These are phyloP conservation scores for Rhizophagus sp. DNA, from an alignment of 192 early-diverging fungal genomes.

Conservation along the genomic window DNA sequence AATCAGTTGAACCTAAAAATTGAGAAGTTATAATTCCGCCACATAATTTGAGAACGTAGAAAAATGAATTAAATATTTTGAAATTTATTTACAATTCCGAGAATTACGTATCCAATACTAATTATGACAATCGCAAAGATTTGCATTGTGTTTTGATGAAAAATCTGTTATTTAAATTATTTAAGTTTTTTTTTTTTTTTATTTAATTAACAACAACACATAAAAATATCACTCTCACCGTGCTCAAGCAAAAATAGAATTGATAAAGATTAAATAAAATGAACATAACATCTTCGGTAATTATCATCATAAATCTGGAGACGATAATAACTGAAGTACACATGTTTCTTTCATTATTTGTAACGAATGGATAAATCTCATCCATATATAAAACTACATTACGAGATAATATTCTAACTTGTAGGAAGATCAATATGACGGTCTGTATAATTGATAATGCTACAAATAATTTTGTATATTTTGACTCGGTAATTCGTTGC, in stretches of 20 bases:
- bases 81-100: neutral
- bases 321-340: neutral
- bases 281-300: neutral
- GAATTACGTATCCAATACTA: neutral
- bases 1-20: neutral
- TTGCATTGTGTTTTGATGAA: neutral
- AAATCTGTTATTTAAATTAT: neutral
- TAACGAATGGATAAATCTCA: neutral
- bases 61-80: neutral
- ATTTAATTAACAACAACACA: no score
- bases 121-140: neutral
- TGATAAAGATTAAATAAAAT: neutral
- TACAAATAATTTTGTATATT: neutral
- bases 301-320: neutral
- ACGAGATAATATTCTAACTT: neutral
- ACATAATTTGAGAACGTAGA: no score
- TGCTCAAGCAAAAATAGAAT: neutral
- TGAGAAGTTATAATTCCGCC: neutral
- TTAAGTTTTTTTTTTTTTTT: no score
- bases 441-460: neutral
- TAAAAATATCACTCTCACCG: neutral
- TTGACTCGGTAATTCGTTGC: neutral
- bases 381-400: neutral
- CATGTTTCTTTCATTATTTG: neutral
- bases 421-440: neutral